Evolutionary conservation across 768 basidiomycete species (phyloP).

Genomic region (Nidularia pulvinata): DNA sequence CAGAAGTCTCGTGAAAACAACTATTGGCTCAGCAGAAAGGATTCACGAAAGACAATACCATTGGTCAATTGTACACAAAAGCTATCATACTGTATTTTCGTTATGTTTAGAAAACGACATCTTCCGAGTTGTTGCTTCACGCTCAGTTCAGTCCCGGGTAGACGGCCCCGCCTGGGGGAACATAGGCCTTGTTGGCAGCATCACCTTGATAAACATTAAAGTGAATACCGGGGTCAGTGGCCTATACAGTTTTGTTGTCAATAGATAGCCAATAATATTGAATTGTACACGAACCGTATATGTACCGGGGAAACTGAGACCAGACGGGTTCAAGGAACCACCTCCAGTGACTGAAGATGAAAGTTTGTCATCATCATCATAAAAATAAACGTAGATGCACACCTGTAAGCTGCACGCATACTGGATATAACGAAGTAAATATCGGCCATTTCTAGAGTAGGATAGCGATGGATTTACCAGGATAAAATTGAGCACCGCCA

Average conservation of each 20-base stretch:
- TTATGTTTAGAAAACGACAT: too few relatives aligned
- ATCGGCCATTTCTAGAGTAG: too few relatives aligned
- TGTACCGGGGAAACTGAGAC: constrained; percentile 32
- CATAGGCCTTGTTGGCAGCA: constrained; percentile 29
- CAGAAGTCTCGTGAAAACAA: too few relatives aligned
- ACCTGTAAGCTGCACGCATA: constrained; percentile 35
- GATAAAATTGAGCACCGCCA: constrained; percentile 37
- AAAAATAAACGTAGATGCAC: not conserved
- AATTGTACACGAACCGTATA: constrained; percentile 18
- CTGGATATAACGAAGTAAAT: constrained; percentile 8
- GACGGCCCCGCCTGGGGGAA: constrained; percentile 28
- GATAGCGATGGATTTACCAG: constrained; percentile 5
- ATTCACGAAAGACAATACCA: too few relatives aligned
- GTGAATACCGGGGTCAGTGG: constrained; percentile 29
- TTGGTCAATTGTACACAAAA: too few relatives aligned
- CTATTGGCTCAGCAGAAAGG: too few relatives aligned
- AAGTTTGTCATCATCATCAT: not conserved
- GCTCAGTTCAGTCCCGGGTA: constrained; percentile 25
- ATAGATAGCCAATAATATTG: not conserved
- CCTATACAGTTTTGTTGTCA: constrained; percentile 8
- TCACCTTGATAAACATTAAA: constrained; percentile 34
- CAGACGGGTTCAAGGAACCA: constrained; percentile 29
- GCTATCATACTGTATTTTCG: too few relatives aligned
- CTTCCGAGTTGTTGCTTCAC: not conserved
- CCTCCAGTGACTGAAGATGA: constrained; percentile 25